Percentiles rank a stretch among this genome's conserved stretches.
Evolutionary conservation across 352 stramenopile genomes (phyloP).

Genomic region (Phytophthora brassicae): DNA sequence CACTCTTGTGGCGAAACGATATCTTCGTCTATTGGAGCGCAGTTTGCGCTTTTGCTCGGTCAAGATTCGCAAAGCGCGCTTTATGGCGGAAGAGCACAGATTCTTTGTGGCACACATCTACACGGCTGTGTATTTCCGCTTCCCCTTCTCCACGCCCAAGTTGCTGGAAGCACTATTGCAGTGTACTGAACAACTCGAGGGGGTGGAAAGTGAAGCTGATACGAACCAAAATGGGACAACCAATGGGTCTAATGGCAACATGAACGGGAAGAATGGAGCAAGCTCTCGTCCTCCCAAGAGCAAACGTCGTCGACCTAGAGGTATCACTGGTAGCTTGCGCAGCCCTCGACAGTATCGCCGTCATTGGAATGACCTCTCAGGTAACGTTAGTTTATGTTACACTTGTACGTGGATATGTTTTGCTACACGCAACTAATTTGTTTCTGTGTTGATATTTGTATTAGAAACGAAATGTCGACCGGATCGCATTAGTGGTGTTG

Average conservation of each 20-base stretch:
- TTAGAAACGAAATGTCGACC: constrained; percentile 37
- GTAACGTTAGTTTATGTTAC: constrained; percentile 15
- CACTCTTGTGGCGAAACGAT: constrained; percentile 56
- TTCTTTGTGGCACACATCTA: constrained; percentile 77
- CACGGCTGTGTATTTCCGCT: constrained; percentile 70
- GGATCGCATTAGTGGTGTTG: constrained; percentile 46
- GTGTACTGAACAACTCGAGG: constrained; percentile 59
- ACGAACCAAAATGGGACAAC: constrained; percentile 4
- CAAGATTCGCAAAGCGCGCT: constrained; percentile 68
- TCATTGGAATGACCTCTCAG: constrained; percentile 65
- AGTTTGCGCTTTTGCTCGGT: constrained; percentile 57
- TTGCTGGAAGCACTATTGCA: constrained; percentile 59
- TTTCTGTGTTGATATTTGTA: not conserved
- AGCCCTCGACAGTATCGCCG: constrained; percentile 54
- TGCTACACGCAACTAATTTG: not conserved
- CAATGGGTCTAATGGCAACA: constrained; percentile 16
- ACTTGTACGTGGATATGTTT: not conserved
- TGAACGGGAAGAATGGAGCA: constrained; percentile 17
- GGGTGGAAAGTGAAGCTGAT: constrained; percentile 4
- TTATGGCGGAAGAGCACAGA: constrained; percentile 71
- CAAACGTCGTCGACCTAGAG: constrained; percentile 22
- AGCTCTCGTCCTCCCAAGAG: constrained; percentile 10
- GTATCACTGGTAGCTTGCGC: constrained; percentile 35
- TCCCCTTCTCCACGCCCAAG: constrained; percentile 44
- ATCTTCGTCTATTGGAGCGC: constrained; percentile 57